Evolutionary conservation across 2,329 filamentous ascomycete genomes (phyloP).

Genomic region (Graphilbum ipis-grandicollis): DNA sequence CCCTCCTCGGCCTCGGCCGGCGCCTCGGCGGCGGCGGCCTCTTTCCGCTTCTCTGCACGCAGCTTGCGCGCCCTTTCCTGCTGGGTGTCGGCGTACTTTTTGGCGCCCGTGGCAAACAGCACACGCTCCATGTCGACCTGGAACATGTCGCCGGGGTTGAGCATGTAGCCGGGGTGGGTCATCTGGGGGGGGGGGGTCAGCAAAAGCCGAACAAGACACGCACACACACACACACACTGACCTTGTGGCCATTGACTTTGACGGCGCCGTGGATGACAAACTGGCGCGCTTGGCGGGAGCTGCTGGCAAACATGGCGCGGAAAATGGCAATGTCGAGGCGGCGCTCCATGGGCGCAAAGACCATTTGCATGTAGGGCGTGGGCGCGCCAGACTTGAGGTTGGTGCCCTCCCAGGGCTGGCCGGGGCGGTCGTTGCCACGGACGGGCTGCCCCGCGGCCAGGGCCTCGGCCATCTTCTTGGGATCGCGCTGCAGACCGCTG

Average conservation of each 20-base stretch:
- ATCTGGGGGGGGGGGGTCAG: conserved; percentile 42
- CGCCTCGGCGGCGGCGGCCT: conserved; percentile 12
- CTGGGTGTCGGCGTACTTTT: conserved; percentile 29
- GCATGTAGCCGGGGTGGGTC: conserved; percentile 75
- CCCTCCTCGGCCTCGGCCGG: conserved; percentile 9
- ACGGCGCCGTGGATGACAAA: conserved; percentile 88
- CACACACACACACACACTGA: too few relatives aligned
- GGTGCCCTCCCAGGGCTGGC: conserved; percentile 7
- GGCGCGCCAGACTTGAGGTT: conserved; percentile 17
- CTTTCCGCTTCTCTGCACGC: conserved; percentile 13
- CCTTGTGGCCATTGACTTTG: conserved; percentile 92
- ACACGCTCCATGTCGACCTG: conserved; percentile 83
- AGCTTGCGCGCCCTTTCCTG: conserved; percentile 8
- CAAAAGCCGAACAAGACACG: neutral
- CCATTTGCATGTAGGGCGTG: conserved; percentile 94
- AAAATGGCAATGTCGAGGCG: conserved; percentile 90
- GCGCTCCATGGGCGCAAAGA: conserved; percentile 78
- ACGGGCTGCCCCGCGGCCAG: neutral
- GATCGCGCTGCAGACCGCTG: conserved; percentile 38
- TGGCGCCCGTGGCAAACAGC: conserved; percentile 67
- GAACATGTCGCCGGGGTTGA: conserved; percentile 98
- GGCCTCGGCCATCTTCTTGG: conserved; percentile 4
- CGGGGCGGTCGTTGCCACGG: neutral
- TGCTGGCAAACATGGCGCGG: conserved; percentile 84
- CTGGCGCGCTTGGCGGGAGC: conserved; percentile 78